Conservation (phyloP, 345 rosid genomes). For the Odontarrhena argentea region DNA sequence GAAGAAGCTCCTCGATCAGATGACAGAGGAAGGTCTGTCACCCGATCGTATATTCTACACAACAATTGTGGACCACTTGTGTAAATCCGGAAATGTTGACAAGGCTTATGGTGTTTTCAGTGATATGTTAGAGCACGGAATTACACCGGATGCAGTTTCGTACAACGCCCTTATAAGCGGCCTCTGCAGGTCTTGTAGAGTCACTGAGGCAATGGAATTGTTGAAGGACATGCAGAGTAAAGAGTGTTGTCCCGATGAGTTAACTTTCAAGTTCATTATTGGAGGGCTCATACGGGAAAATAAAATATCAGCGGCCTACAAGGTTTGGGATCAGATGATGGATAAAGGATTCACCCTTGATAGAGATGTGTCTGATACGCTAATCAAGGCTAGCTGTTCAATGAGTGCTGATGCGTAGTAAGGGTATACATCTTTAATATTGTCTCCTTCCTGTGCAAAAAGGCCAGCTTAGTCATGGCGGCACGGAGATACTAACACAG, state of each 20-base stretch:
- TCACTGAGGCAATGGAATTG: slow-evolving; percentile 61
- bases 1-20: slow-evolving; percentile 68
- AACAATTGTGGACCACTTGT: slow-evolving; percentile 69
- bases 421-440: slow-evolving; percentile 10
- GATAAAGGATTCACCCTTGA: slow-evolving; percentile 95
- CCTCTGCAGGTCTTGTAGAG: slow-evolving; percentile 66
- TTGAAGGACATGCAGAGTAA: slow-evolving; percentile 72
- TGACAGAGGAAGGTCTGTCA: slow-evolving; percentile 58
- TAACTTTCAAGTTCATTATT: slow-evolving; percentile 81
- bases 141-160: slow-evolving; percentile 71
- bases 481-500: slow-evolving; percentile 21
- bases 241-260: slow-evolving; percentile 72
- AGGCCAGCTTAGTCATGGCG: slow-evolving; percentile 22
- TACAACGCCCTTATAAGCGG: slow-evolving; percentile 83
- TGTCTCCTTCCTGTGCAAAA: slow-evolving; percentile 22
- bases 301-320: slow-evolving; percentile 62
- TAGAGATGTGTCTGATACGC: slow-evolving; percentile 64
- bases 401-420: slow-evolving; percentile 29
- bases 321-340: slow-evolving; percentile 98
- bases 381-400: slow-evolving; percentile 48
- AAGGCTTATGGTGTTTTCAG: slow-evolving; percentile 61
- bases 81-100: slow-evolving; percentile 74
- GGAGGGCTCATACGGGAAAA: slow-evolving; percentile 72
- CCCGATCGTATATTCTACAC: slow-evolving; percentile 82
- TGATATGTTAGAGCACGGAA: slow-evolving; percentile 76